Percentiles rank a stretch among this genome's conserved stretches.
Evolutionary conservation across 2,329 filamentous ascomycete species (phyloP).

Genomic region (Penicillium sp.): DNA sequence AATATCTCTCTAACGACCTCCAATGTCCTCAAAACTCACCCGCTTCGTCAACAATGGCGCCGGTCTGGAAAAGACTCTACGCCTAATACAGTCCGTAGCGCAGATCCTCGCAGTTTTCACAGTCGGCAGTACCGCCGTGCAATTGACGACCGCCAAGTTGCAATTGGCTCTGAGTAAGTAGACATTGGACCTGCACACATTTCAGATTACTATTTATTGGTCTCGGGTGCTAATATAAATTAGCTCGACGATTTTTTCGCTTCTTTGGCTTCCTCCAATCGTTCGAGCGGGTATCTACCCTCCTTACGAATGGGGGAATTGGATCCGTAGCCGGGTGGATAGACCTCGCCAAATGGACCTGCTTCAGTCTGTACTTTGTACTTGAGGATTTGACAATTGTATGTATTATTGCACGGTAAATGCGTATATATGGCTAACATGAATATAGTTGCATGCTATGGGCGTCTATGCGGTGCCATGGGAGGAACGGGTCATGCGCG

Average conservation of each 20-base stretch:
- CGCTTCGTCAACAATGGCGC: constrained; percentile 33
- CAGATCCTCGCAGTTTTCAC: constrained; percentile 34
- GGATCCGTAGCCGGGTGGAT: constrained; percentile 38
- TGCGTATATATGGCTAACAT: background rate
- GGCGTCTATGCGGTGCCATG: constrained; percentile 46
- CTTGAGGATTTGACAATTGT: constrained; percentile 66
- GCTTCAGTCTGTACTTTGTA: constrained; percentile 66
- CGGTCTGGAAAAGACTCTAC: constrained; percentile 42
- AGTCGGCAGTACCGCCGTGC: constrained; percentile 29
- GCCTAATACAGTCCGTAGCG: constrained; percentile 39
- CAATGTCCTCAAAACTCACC: constrained; percentile 27
- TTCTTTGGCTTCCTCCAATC: constrained; percentile 67
- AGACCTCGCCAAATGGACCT: constrained; percentile 58
- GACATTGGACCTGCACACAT: background rate
- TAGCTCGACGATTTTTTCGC: constrained; percentile 64
- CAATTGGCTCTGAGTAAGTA: constrained; percentile 47
- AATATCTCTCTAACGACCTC: background rate
- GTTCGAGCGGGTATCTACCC: constrained; percentile 53
- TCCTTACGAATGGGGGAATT: constrained; percentile 35
- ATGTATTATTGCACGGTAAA: constrained; percentile 35
- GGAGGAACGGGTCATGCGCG: constrained; percentile 52
- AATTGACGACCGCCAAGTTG: constrained; percentile 39
- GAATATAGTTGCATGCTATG: constrained; percentile 49
- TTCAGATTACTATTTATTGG: background rate
- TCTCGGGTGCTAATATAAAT: background rate